Conservation (phyloP, 495 filamentous ascomycete genomes). For the Aspergillus coremiiformis region DNA sequence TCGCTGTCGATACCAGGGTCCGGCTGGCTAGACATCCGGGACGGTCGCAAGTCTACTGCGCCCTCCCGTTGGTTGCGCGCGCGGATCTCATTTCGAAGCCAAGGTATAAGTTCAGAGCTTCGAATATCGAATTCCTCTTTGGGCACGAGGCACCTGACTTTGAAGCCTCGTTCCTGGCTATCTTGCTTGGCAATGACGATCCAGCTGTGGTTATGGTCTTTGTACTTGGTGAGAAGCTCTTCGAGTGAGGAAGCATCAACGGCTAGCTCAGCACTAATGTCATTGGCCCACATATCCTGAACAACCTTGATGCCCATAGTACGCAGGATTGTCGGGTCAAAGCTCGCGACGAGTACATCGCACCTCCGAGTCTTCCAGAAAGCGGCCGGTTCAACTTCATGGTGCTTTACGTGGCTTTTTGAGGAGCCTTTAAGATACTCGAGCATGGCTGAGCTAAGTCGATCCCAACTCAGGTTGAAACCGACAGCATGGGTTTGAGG, state of each 20-base stretch:
- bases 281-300: constrained; percentile 71
- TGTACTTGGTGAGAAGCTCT: constrained; percentile 58
- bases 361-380: constrained; percentile 65
- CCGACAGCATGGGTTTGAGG: constrained; percentile 69
- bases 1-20: constrained; percentile 33
- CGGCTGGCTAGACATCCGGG: constrained; percentile 40
- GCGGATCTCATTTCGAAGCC: constrained; percentile 75
- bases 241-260: constrained; percentile 65
- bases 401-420: constrained; percentile 62
- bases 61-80: constrained; percentile 63
- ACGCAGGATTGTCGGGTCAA: constrained; percentile 68
- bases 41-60: constrained; percentile 35
- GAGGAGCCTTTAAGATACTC: constrained; percentile 52
- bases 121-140: constrained; percentile 81
- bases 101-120: constrained; percentile 64
- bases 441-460: constrained; percentile 58
- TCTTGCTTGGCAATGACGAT: constrained; percentile 81
- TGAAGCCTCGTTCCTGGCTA: constrained; percentile 58
- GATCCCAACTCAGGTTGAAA: constrained; percentile 86
- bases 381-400: constrained; percentile 38
- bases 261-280: constrained; percentile 86
- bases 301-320: constrained; percentile 68
- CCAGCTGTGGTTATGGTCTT: constrained; percentile 76
- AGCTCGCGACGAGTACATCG: constrained; percentile 83
- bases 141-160: constrained; percentile 64